Evolutionary conservation across 2,329 filamentous ascomycete species (phyloP).

Genomic region (Orbilia ellipsospora): DNA sequence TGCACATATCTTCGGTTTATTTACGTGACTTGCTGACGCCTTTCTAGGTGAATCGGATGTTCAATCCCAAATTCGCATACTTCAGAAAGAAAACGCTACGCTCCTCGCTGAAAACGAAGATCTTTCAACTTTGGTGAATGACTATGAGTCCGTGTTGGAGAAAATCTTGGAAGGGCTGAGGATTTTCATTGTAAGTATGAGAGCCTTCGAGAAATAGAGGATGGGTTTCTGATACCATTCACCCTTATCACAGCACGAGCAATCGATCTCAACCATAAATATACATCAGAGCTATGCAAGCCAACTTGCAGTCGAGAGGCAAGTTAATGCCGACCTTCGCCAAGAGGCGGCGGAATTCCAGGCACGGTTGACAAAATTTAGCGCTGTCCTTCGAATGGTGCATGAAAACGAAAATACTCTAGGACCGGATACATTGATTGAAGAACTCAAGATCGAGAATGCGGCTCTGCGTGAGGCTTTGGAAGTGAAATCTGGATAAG

Average conservation of each 20-base stretch:
- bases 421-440: conserved; percentile 58
- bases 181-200: conserved; percentile 57
- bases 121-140: conserved; percentile 57
- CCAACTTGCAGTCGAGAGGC: conserved; percentile 58
- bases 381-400: conserved; percentile 57
- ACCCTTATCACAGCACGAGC: conserved; percentile 55
- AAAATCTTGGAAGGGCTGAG: conserved; percentile 59
- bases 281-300: conserved; percentile 59
- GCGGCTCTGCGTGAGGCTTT: conserved; percentile 57
- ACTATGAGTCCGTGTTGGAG: conserved; percentile 59
- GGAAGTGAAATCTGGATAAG: conserved; percentile 36
- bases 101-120: conserved; percentile 59
- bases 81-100: conserved; percentile 57
- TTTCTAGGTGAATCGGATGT: conserved; percentile 16
- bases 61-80: conserved; percentile 56
- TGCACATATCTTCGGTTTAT: too few species aligned
- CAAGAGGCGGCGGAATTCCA: conserved; percentile 58
- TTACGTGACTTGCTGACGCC: too few species aligned
- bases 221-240: conserved; percentile 1
- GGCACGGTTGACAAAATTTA: conserved; percentile 57
- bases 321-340: conserved; percentile 58
- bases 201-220: too few species aligned
- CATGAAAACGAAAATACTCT: conserved; percentile 57
- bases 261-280: conserved; percentile 59
- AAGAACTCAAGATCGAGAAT: conserved; percentile 59